Evolutionary conservation across 306 rosid species (phyloP).

Genomic region (Cucurbita pepo): DNA sequence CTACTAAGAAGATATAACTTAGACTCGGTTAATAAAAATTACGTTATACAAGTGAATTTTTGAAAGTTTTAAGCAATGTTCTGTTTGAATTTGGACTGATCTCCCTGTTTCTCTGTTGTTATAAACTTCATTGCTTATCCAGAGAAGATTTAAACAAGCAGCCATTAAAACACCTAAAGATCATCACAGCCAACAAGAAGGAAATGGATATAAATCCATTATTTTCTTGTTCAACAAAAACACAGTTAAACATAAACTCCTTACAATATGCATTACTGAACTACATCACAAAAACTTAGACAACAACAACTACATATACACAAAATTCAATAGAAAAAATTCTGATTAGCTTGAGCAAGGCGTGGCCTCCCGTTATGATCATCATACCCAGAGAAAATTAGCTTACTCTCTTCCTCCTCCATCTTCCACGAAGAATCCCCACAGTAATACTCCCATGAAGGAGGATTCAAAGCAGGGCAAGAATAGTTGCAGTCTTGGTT

Average conservation of each 20-base stretch:
- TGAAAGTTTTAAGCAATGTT: no score
- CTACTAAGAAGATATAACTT: not conserved
- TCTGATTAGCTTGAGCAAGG: conserved; percentile 38
- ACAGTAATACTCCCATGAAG: conserved; percentile 48
- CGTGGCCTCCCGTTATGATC: conserved; percentile 14
- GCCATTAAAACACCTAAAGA: not conserved
- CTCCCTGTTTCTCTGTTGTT: not conserved
- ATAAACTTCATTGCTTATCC: not conserved
- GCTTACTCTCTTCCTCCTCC: conserved; percentile 30
- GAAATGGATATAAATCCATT: not conserved
- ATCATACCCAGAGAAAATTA: not conserved
- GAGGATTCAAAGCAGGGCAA: conserved; percentile 21
- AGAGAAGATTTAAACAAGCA: not conserved
- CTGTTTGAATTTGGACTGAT: not conserved
- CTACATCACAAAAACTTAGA: not conserved
- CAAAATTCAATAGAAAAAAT: conserved; percentile 11
- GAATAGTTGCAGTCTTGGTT: conserved; percentile 18
- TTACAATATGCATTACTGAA: not conserved
- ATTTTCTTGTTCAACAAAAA: not conserved
- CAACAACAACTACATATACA: not conserved
- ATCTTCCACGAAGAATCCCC: conserved; percentile 51
- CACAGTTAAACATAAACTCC: not conserved
- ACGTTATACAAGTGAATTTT: no score
- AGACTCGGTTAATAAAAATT: no score
- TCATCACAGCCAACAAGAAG: not conserved